A percentile compares a stretch with the other conserved stretches of the same genome.
These are phyloP conservation scores for Colletotrichum tamarilloi DNA, from an alignment of 2,329 filamentous ascomycete genomes.

Conservation along the genomic window DNA sequence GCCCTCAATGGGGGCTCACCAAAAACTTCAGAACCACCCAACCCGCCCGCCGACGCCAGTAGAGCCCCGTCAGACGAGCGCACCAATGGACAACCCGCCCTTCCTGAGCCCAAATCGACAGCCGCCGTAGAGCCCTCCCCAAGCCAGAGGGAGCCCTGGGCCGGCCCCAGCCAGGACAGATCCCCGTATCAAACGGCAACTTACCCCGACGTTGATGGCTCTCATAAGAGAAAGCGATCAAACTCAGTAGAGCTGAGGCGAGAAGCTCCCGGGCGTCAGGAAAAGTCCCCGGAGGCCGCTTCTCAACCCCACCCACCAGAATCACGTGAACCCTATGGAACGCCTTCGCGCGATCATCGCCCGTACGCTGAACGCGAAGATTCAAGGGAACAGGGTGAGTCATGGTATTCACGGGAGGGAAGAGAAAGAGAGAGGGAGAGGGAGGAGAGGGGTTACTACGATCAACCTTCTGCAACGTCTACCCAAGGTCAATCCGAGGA, in stretches of 20 bases:
- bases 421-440: slow-evolving; percentile 59
- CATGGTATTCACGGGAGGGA: slow-evolving; percentile 60
- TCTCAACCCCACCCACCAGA: slow-evolving; percentile 46
- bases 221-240: slow-evolving; percentile 78
- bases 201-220: slow-evolving; percentile 58
- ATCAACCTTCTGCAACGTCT: slow-evolving; percentile 58
- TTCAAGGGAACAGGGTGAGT: slow-evolving; percentile 56
- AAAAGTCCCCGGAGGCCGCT: slow-evolving; percentile 48
- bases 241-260: slow-evolving; percentile 64
- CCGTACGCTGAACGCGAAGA: slow-evolving; percentile 55
- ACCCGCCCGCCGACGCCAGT: slow-evolving; percentile 45
- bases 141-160: slow-evolving; percentile 55
- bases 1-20: slow-evolving; percentile 64
- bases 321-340: slow-evolving; percentile 54
- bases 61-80: slow-evolving; percentile 48
- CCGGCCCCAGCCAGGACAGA: slow-evolving; percentile 53
- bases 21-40: slow-evolving; percentile 51
- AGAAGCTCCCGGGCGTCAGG: slow-evolving; percentile 45
- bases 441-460: slow-evolving; percentile 58
- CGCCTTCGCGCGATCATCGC: slow-evolving; percentile 58
- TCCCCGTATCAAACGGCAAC: slow-evolving; percentile 51
- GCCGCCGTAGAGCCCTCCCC: slow-evolving; percentile 40
- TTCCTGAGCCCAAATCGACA: slow-evolving; percentile 38
- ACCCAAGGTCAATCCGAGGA: slow-evolving; percentile 62
- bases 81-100: slow-evolving; percentile 39